Conservation (phyloP, 345 rosid species). For the Theobroma cacao region DNA sequence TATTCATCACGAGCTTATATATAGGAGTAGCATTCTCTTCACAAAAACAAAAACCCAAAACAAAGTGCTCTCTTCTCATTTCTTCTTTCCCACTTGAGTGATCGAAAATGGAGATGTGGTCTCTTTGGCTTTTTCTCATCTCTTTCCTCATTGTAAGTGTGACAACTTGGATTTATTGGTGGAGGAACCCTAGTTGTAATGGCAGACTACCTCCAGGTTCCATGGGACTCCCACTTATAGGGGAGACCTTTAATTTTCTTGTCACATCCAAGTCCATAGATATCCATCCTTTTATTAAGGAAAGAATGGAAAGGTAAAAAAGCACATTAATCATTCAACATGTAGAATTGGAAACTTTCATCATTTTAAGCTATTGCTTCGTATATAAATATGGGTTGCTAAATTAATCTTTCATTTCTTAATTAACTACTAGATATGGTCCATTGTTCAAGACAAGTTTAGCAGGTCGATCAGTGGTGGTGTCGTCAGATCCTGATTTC, state of each 20-base stretch:
- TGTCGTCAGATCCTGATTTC: conserved; percentile 16
- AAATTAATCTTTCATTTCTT: no score
- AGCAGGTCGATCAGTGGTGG: conserved; percentile 14
- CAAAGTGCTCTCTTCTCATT: not conserved
- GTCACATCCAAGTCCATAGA: conserved; percentile 9
- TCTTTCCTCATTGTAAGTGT: not conserved
- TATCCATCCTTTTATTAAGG: conserved; percentile 1
- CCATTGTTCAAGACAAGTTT: conserved; percentile 19
- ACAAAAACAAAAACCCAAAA: no score
- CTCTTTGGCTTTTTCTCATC: not conserved
- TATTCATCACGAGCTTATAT: no score
- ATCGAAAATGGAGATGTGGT: not conserved
- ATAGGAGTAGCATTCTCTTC: no score
- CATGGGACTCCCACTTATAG: conserved; percentile 18
- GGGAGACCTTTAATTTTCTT: conserved; percentile 16
- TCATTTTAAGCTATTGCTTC: no score
- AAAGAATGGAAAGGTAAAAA: conserved; percentile 3
- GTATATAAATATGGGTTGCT: no score
- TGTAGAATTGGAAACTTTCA: not conserved
- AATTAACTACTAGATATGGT: no score
- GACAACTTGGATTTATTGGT: conserved; percentile 5
- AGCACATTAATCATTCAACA: not conserved
- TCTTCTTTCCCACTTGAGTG: not conserved
- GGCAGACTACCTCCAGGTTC: conserved; percentile 21
- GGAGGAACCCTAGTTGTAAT: conserved; percentile 19